These are phyloP conservation scores for Lachancea kluyveri DNA, from an alignment of 805 yeast species.

Conservation along the genomic window DNA sequence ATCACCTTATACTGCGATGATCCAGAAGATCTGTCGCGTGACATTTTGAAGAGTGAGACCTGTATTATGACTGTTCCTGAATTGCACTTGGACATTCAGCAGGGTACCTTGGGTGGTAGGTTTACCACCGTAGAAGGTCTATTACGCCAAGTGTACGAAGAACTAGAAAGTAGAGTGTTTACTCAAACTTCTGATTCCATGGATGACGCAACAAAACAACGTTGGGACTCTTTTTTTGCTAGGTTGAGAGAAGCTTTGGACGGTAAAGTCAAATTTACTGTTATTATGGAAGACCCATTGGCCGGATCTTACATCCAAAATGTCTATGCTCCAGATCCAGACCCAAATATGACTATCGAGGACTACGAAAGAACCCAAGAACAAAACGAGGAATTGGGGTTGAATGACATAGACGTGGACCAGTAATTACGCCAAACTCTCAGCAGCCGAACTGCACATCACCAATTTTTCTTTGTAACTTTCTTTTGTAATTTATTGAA, in stretches of 20 bases:
- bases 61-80: conserved; percentile 86
- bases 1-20: conserved; percentile 74
- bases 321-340: conserved; percentile 97
- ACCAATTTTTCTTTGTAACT: too few relatives aligned
- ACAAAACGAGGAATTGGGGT: conserved; percentile 89
- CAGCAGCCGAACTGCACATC: too few relatives aligned
- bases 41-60: conserved; percentile 89
- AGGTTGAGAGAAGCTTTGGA: conserved; percentile 69
- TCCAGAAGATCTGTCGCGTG: conserved; percentile 82
- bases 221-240: conserved; percentile 79
- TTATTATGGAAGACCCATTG: conserved; percentile 88
- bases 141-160: conserved; percentile 81
- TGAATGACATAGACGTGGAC: conserved; percentile 40
- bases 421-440: neutral
- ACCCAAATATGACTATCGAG: conserved; percentile 90
- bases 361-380: conserved; percentile 84
- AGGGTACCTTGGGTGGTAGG: conserved; percentile 97
- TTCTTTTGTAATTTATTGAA: too few relatives aligned
- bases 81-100: conserved; percentile 79
- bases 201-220: conserved; percentile 67
- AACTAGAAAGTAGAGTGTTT: conserved; percentile 78
- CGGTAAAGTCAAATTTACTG: conserved; percentile 78
- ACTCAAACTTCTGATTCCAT: conserved; percentile 85
- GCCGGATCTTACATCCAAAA: conserved; percentile 95
- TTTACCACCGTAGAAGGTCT: conserved; percentile 96